Percentiles rank a stretch among this genome's conserved stretches.
Evolutionary conservation across 139 green algal species (phyloP).

Genomic region (Chlorella sorokiniana): DNA sequence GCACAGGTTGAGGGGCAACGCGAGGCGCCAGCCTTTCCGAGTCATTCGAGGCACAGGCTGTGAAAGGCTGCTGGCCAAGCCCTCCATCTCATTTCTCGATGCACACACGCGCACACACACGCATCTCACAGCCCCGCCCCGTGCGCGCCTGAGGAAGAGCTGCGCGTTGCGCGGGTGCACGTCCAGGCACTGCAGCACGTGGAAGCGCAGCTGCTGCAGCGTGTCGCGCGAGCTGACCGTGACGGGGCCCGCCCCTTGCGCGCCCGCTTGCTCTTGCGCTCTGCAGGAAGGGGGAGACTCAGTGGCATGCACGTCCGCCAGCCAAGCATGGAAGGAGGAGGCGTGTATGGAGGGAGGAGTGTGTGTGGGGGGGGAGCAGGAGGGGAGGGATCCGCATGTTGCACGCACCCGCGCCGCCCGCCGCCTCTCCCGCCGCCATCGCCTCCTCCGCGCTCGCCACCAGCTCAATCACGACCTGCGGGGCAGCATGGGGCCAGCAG

Average conservation of each 20-base stretch:
- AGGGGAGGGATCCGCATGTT: not conserved
- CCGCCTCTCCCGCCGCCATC: not conserved
- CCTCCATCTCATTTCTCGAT: not conserved
- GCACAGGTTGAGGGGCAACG: too few relatives aligned
- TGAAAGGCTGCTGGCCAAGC: too few relatives aligned
- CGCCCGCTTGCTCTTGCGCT: slow-evolving; percentile 59
- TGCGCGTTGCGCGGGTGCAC: slow-evolving; percentile 66
- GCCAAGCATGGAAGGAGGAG: too few relatives aligned
- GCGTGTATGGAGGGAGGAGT: not conserved
- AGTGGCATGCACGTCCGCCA: too few relatives aligned
- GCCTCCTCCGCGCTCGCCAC: slow-evolving; percentile 11
- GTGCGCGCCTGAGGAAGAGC: slow-evolving; percentile 38
- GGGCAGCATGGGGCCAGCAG: not conserved
- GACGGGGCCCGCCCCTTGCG: slow-evolving; percentile 52
- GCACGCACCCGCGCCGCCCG: not conserved
- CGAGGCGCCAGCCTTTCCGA: too few relatives aligned
- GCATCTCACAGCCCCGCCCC: too few relatives aligned
- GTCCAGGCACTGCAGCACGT: slow-evolving; percentile 59
- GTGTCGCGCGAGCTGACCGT: slow-evolving; percentile 36
- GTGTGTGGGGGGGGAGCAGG: not conserved
- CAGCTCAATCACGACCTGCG: slow-evolving; percentile 52
- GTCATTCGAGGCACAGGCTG: too few relatives aligned
- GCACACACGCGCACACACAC: not conserved
- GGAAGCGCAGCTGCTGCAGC: slow-evolving; percentile 53
- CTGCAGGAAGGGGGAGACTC: slow-evolving; percentile 16